Evolutionary conservation across 139 green algal species (phyloP).

Genomic region (Coelastrella sp.): DNA sequence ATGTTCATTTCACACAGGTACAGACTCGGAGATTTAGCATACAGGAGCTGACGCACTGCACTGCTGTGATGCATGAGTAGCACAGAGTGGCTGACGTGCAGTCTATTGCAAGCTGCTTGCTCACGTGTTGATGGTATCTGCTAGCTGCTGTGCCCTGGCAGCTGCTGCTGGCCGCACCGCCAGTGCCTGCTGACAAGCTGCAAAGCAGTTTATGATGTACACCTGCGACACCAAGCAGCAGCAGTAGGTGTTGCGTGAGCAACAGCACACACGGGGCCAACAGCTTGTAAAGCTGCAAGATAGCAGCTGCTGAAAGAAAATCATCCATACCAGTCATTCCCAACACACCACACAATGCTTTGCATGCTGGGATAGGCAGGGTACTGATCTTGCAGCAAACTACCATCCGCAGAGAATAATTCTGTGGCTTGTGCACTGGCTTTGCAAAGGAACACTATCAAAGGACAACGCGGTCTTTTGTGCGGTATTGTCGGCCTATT

Average conservation of each 20-base stretch:
- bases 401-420: no score
- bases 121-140: slow-evolving; percentile 17
- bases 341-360: no score
- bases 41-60: neutral
- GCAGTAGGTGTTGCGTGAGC: neutral
- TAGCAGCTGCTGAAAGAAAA: no score
- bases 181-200: slow-evolving; percentile 48
- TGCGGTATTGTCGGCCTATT: neutral
- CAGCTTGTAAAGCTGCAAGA: no score
- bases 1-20: no score
- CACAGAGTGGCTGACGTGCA: neutral
- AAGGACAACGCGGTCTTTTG: neutral
- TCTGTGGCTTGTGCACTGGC: neutral
- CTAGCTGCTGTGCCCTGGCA: neutral
- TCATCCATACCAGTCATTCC: no score
- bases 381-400: no score
- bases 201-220: slow-evolving; percentile 86
- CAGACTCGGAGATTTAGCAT: neutral
- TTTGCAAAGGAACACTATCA: neutral
- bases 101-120: neutral
- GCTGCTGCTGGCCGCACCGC: neutral
- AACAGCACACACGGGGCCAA: no score
- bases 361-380: no score
- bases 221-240: slow-evolving; percentile 47
- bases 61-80: neutral